Base-by-base conservation (phyloP, 2,329 filamentous ascomycete genomes). In the Cyanodermella asteris region DNA sequence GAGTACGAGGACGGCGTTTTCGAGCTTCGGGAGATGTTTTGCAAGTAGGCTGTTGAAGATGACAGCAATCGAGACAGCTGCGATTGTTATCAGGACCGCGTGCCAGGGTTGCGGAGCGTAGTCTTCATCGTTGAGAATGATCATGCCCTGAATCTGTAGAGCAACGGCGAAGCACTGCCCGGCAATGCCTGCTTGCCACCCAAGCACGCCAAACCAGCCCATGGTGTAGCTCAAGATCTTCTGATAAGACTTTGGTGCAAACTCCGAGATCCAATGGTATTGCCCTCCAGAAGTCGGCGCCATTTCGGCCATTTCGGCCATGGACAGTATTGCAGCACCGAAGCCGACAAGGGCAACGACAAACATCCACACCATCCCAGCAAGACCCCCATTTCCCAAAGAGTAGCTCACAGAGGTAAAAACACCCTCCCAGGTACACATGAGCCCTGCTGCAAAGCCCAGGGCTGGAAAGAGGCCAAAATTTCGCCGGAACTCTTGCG, bases 241-340 rank as follows among this genome's bases (percentile, higher is more conserved):
- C 33, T 65, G 59, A 25, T 51, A 47, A 21, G 43, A 40, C 1
- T 40, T 43, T 0, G 59, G 54, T 1, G 58, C 52, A 30, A 64
- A 62, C 25, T 62, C 58, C 1, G 53, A 61, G 2, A 64, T 59
- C 60, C 59, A 65, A 33, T 64, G 59, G 31, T 65, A 66, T 34
- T 67, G 61, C 2, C 63, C 63, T 13, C 62, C 61, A 5, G 54
- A 53, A 0, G 59, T 67, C 0, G 62, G 62, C 3, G 60, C 59
- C 39, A 51, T 53, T 2, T 43, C 47, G 7, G 45, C 43, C 47
- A 80, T 56, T 43, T 90, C 78, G 0, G 73, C 63, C 39, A 84
- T 54, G 4, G 47, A 48, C 10, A 36, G 34, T 16, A 49, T 41
- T 11, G 82, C 57, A 13, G 68, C 70, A 5, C 74, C 72, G 14